Conservation (phyloP, 805 yeast species). For the Candida stauntonica region DNA sequence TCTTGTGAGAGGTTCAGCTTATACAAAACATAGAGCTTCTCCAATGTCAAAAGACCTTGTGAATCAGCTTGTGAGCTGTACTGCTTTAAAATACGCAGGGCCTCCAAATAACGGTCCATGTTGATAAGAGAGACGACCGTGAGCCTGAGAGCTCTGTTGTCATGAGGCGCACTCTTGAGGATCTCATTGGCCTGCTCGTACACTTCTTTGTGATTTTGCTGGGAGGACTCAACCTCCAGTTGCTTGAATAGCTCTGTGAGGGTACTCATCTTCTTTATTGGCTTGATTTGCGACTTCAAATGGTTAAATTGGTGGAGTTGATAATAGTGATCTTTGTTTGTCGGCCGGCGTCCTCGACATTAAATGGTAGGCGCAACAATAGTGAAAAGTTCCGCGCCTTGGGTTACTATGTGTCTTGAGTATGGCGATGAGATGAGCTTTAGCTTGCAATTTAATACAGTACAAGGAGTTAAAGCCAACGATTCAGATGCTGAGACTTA, state of each 20-base stretch:
- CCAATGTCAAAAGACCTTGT: constrained; percentile 40
- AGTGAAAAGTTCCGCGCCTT: not conserved
- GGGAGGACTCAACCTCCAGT: constrained; percentile 21
- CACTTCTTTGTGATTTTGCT: constrained; percentile 22
- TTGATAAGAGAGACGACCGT: constrained; percentile 61
- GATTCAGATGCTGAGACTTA: not conserved
- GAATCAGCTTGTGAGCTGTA: constrained; percentile 31
- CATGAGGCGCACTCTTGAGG: constrained; percentile 26
- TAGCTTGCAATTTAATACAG: too few relatives aligned
- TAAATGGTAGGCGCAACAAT: not conserved
- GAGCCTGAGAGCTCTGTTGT: constrained; percentile 34
- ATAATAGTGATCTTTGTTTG: too few relatives aligned
- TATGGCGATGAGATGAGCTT: too few relatives aligned
- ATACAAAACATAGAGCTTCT: constrained; percentile 59
- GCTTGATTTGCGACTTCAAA: not conserved
- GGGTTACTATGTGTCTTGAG: too few relatives aligned
- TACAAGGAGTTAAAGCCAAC: too few relatives aligned
- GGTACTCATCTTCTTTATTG: constrained; percentile 15
- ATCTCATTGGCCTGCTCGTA: constrained; percentile 25
- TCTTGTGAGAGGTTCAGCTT: constrained; percentile 40
- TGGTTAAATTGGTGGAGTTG: not conserved
- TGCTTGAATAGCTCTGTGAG: constrained; percentile 26
- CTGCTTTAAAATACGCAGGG: constrained; percentile 38
- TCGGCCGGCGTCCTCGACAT: too few relatives aligned
- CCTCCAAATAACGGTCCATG: constrained; percentile 56